Evolutionary conservation across 176 grass and related monocot genomes (phyloP).

Genomic region (Oryza glaberrima): DNA sequence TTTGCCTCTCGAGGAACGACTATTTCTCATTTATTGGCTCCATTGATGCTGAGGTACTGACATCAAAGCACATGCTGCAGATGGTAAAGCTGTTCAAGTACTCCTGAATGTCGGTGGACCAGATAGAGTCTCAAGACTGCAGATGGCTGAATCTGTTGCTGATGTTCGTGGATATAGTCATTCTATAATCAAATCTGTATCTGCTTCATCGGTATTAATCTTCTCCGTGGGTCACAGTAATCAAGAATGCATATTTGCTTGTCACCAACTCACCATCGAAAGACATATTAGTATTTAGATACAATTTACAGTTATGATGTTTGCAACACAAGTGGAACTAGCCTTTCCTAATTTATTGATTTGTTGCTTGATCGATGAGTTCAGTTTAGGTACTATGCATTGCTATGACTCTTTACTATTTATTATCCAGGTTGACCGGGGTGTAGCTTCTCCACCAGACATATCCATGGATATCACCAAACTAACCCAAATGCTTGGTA

Average conservation of each 20-base stretch:
- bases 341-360: not conserved
- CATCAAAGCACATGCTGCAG: conserved; percentile 43
- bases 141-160: conserved; percentile 94
- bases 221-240: not conserved
- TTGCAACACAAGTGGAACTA: not conserved
- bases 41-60: conserved; percentile 9
- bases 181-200: conserved; percentile 70
- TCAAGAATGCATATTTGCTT: not conserved
- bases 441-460: conserved; percentile 81
- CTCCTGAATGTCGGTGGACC: conserved; percentile 80
- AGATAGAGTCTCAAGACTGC: conserved; percentile 85
- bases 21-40: conserved; percentile 18
- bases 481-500: conserved; percentile 66
- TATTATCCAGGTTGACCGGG: conserved; percentile 68
- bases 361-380: not conserved
- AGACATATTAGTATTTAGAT: not conserved
- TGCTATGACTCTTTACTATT: conserved; percentile 14
- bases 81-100: conserved; percentile 59
- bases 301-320: not conserved
- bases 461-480: conserved; percentile 97
- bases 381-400: not conserved
- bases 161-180: conserved; percentile 67
- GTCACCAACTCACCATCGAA: not conserved
- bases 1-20: not conserved
- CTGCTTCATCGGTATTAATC: conserved; percentile 72